Conservation (phyloP, 2,329 filamentous ascomycete genomes). For the Colletotrichum cereale region DNA sequence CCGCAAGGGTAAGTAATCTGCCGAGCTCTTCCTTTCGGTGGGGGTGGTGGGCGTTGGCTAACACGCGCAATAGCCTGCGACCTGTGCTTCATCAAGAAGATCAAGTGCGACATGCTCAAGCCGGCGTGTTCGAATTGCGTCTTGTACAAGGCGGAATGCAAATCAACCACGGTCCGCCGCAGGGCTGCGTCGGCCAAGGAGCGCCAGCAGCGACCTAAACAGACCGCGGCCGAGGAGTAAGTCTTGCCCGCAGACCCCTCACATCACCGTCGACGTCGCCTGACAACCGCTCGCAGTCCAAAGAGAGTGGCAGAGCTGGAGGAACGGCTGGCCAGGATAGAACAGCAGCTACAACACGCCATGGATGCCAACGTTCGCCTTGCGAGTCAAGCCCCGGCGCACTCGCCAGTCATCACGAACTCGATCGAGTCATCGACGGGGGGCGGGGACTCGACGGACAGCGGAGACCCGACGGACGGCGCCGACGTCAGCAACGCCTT, state of each 20-base stretch:
- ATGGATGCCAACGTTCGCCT: conserved; percentile 41
- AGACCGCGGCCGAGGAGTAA: conserved; percentile 7
- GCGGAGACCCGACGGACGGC: background rate
- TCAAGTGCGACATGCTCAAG: conserved; percentile 60
- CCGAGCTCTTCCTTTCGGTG: conserved; percentile 5
- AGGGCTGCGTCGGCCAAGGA: conserved; percentile 41
- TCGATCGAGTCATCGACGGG: background rate
- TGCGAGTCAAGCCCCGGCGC: background rate
- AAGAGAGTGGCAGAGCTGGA: conserved; percentile 42
- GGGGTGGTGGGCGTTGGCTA: background rate
- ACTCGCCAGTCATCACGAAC: background rate
- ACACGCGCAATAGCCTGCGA: conserved; percentile 52
- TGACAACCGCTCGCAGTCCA: conserved; percentile 6
- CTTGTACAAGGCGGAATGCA: conserved; percentile 56
- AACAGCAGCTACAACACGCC: conserved; percentile 49
- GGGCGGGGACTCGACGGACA: background rate
- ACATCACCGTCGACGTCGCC: background rate
- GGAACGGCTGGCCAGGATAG: conserved; percentile 48
- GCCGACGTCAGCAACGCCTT: conserved; percentile 1
- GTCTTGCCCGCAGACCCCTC: background rate
- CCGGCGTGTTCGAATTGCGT: conserved; percentile 59
- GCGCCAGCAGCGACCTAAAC: conserved; percentile 33
- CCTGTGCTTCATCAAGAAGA: conserved; percentile 60
- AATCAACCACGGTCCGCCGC: conserved; percentile 48
- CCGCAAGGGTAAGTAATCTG: conserved; percentile 41